Conservation (phyloP, 1,139 yeast species). For the Sugiyamaella pinicola region DNA sequence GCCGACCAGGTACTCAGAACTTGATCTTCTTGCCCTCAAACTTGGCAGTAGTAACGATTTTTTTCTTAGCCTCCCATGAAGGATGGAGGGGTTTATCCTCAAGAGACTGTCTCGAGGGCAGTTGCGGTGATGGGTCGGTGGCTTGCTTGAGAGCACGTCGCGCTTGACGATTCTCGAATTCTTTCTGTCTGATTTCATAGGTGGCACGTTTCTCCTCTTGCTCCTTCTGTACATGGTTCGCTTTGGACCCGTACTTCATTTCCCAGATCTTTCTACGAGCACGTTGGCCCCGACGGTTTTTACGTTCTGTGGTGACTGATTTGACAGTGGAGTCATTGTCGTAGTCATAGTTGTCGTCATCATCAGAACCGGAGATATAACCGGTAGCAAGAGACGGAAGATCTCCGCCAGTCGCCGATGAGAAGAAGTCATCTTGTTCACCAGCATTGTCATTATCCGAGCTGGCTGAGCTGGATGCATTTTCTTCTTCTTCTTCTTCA, state of each 20-base stretch:
- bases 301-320: conserved; percentile 56
- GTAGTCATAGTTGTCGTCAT: conserved; percentile 55
- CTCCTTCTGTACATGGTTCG: conserved; percentile 79
- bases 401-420: conserved; percentile 50
- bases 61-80: conserved; percentile 93
- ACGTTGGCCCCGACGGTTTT: conserved; percentile 94
- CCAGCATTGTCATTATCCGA: conserved; percentile 31
- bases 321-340: conserved; percentile 65
- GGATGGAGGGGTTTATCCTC: conserved; percentile 65
- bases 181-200: conserved; percentile 56
- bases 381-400: conserved; percentile 78
- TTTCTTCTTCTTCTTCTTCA: conserved; percentile 30
- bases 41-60: conserved; percentile 59
- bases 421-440: conserved; percentile 34
- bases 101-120: conserved; percentile 14
- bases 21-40: conserved; percentile 84
- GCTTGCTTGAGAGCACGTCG: conserved; percentile 27
- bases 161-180: conserved; percentile 73
- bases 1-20: too few relatives aligned
- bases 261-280: conserved; percentile 98
- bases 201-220: conserved; percentile 50
- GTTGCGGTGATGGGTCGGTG: conserved; percentile 17
- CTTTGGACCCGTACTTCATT: conserved; percentile 75
- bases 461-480: conserved; percentile 30
- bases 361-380: conserved; percentile 77